Base-by-base conservation (phyloP, 2,329 filamentous ascomycete species). In the Macrophomina phaseolina region DNA sequence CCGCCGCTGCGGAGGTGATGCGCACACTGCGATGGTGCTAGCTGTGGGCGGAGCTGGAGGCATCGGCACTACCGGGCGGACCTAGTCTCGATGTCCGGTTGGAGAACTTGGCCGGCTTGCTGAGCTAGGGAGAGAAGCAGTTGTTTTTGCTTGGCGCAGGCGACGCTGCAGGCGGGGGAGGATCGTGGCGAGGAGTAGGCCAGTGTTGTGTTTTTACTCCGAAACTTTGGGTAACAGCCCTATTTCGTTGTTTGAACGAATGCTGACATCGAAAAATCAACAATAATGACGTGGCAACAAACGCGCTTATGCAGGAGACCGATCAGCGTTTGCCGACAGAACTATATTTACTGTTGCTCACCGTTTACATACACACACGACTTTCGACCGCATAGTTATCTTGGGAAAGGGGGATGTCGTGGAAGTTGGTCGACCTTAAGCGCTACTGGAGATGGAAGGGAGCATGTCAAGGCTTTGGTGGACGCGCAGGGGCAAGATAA, bases 321-420 rank as follows among this genome's bases (percentile, higher is more conserved):
- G 85, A 55, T 80, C 81, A 36, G 79, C 79, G 30, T 88, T 90
- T 72, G 73, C 75, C 2, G 79, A 78, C 3, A 85, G 86, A 68
- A 91, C 89, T 0, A 84, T 91, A 65, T 80, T 88, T 61, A 81
- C 83, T 0, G 83, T 88, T 1, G 85, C 85, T 5, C 86, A 88
- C 74, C 84, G 85, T 34, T 77, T 88, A 49, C 81, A 85, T 45
- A 85, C 85, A 66, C 84, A 88, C 14, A 76, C 84, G 68, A 82
- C 84, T 64, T 86, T 84, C 71, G 84, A 87, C 70, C 75, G 74
- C 30, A 81, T 87, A 34, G 78, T 82, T 1, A 82, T 87, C 7
- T 80, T 87, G 77, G 82, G 86, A 32, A 74, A 76, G 8, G 85
- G 85, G 3, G 71, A 71, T 56, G 73, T 86, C 9, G 79, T 83